Evolutionary conservation across 225 moss, liverwort and hornwort genomes (phyloP).

Genomic region (Ulota crispa): DNA sequence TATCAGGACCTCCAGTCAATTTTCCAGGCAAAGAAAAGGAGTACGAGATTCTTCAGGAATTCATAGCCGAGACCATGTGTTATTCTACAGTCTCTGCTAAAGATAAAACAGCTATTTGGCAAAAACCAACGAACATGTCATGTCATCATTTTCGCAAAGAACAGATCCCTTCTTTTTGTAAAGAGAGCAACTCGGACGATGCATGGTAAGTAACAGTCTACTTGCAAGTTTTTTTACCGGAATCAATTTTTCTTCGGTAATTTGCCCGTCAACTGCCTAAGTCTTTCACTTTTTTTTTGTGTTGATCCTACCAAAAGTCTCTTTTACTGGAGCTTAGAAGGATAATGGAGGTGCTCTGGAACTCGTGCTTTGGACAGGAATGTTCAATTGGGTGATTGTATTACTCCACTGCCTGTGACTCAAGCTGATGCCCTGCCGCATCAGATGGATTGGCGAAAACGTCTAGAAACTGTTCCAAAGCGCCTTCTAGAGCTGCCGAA

Average conservation of each 20-base stretch:
- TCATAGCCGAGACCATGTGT: conserved; percentile 46
- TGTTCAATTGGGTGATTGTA: conserved; percentile 32
- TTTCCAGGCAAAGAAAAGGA: conserved; percentile 39
- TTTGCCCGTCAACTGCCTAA: not conserved
- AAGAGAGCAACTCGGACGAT: conserved; percentile 28
- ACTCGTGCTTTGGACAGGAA: conserved; percentile 34
- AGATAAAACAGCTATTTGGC: conserved; percentile 43
- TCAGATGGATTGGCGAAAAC: conserved; percentile 39
- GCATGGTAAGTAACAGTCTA: conserved; percentile 32
- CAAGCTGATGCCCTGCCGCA: not conserved
- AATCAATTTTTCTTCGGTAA: not conserved
- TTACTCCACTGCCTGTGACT: conserved; percentile 23
- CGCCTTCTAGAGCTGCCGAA: conserved; percentile 17
- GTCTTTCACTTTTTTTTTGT: not conserved
- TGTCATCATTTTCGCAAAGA: conserved; percentile 32
- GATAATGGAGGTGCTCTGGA: not conserved
- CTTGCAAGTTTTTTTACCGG: not conserved
- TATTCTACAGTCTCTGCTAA: conserved; percentile 21
- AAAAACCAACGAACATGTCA: conserved; percentile 34
- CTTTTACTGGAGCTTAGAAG: not conserved
- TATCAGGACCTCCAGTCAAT: conserved; percentile 45
- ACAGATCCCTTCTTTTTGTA: conserved; percentile 23
- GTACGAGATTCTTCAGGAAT: conserved; percentile 36
- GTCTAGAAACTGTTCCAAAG: conserved; percentile 34
- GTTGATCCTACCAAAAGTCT: not conserved